Evolutionary conservation across 805 yeast species (phyloP).

Genomic region (Candida palmyrensis): DNA sequence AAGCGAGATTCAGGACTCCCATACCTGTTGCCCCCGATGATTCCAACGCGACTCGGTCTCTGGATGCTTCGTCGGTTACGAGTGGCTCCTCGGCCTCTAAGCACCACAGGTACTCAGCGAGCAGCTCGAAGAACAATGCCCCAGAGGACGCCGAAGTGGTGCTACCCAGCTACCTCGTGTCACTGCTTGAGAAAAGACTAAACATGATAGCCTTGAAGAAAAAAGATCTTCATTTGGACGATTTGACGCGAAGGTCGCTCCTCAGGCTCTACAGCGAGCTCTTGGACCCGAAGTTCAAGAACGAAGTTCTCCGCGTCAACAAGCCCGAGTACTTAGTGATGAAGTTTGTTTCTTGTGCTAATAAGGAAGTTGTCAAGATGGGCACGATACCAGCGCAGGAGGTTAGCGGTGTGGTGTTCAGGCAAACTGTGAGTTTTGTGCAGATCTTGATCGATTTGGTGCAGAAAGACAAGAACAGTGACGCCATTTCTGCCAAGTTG

Average conservation of each 20-base stretch:
- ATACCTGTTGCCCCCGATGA: background rate
- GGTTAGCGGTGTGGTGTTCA: slow-evolving; percentile 27
- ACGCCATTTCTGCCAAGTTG: slow-evolving; percentile 37
- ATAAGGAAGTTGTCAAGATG: slow-evolving; percentile 45
- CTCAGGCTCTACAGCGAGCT: slow-evolving; percentile 60
- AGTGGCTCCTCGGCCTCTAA: background rate
- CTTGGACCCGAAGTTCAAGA: slow-evolving; percentile 41
- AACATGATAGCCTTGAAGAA: slow-evolving; percentile 44
- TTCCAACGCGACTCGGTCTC: slow-evolving; percentile 8
- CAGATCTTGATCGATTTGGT: slow-evolving; percentile 32
- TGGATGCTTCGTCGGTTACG: slow-evolving; percentile 5
- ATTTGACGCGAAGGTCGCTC: slow-evolving; percentile 51
- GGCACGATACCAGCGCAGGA: slow-evolving; percentile 25
- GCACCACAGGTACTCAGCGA: slow-evolving; percentile 10
- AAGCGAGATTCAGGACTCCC: slow-evolving; percentile 52
- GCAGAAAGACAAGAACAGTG: slow-evolving; percentile 32
- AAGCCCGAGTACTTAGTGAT: slow-evolving; percentile 45
- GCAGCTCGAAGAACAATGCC: slow-evolving; percentile 15
- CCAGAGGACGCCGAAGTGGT: slow-evolving; percentile 24
- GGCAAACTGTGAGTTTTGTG: slow-evolving; percentile 32
- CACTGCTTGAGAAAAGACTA: slow-evolving; percentile 36
- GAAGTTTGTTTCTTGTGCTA: slow-evolving; percentile 49
- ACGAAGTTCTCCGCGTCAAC: slow-evolving; percentile 24
- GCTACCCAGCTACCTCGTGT: slow-evolving; percentile 33
- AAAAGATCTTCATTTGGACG: slow-evolving; percentile 31